phyloP scores from a whole-genome alignment of 805 yeast genomes.

The Pichia occidentalis region DNA sequence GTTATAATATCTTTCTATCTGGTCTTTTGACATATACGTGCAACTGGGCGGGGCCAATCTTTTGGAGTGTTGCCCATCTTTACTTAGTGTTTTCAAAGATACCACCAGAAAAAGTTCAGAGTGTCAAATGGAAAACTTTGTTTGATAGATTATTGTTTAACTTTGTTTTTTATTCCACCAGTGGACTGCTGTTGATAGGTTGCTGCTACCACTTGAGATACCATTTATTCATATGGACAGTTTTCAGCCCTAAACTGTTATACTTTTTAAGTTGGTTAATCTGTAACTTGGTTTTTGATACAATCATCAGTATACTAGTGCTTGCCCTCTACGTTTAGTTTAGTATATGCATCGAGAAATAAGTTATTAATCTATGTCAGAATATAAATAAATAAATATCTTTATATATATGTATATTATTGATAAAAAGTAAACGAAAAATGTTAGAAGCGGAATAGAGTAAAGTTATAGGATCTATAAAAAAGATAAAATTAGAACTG shows the following conservation, averaged over 20 bases:
- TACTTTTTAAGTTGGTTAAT: conserved; percentile 74
- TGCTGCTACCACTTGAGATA: conserved; percentile 73
- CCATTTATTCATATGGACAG: conserved; percentile 96
- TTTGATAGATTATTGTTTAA: conserved; percentile 32
- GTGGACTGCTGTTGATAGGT: conserved; percentile 50
- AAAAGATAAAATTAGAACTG: conserved; percentile 1
- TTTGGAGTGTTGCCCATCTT: conserved; percentile 55
- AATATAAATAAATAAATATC: not conserved
- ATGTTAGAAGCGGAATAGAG: conserved; percentile 7
- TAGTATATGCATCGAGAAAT: not conserved
- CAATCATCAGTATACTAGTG: conserved; percentile 22
- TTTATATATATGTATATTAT: not conserved
- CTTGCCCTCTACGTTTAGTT: conserved; percentile 17
- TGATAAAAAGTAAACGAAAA: conserved; percentile 1
- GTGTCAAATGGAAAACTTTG: conserved; percentile 30
- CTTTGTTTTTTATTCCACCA: conserved; percentile 50
- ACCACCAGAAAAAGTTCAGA: conserved; percentile 8
- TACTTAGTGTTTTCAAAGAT: conserved; percentile 14
- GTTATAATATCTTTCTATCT: conserved; percentile 62
- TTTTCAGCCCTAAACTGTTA: conserved; percentile 86
- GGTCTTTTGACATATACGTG: conserved; percentile 73
- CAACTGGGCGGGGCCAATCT: conserved; percentile 83
- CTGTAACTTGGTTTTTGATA: conserved; percentile 38
- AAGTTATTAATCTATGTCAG: not conserved
- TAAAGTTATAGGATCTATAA: not conserved